Percentiles rank a stretch among this genome's conserved stretches.
Evolutionary conservation across 371 early-diverging fungal species (phyloP).

Genomic region (Nosema muscidifuracis): DNA sequence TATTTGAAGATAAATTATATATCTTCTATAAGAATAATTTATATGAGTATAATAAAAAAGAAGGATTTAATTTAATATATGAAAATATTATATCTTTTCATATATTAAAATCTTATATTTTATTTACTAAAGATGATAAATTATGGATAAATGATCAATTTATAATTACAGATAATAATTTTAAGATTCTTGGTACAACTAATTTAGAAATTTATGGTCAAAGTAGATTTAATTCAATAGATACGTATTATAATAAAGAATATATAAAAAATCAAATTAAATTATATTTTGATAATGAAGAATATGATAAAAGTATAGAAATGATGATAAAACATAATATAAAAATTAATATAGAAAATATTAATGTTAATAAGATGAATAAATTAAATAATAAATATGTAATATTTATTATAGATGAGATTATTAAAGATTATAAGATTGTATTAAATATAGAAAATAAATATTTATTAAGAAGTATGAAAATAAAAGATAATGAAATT

Average conservation of each 20-base stretch:
- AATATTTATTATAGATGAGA: conserved; percentile 15
- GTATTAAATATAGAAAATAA: conserved; percentile 14
- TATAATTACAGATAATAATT: conserved; percentile 6
- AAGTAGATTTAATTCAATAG: conserved; percentile 26
- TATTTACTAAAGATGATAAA: background rate
- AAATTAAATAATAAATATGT: background rate
- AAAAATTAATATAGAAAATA: background rate
- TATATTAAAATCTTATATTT: background rate
- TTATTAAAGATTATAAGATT: conserved; percentile 9
- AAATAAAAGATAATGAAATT: background rate
- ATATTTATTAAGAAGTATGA: background rate
- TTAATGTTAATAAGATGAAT: background rate
- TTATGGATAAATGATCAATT: background rate
- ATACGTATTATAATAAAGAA: conserved; percentile 21
- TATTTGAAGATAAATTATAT: background rate
- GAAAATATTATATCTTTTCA: background rate
- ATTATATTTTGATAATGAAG: background rate
- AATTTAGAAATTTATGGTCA: conserved; percentile 13
- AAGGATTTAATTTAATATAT: too few species aligned
- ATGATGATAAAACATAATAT: conserved; percentile 5
- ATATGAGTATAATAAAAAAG: background rate
- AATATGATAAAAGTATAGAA: conserved; percentile 17
- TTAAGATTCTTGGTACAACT: conserved; percentile 20
- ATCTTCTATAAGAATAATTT: background rate
- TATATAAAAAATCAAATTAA: conserved; percentile 8